Conservation (phyloP, 208 protist genomes). For the Crithidia acanthocephali region DNA sequence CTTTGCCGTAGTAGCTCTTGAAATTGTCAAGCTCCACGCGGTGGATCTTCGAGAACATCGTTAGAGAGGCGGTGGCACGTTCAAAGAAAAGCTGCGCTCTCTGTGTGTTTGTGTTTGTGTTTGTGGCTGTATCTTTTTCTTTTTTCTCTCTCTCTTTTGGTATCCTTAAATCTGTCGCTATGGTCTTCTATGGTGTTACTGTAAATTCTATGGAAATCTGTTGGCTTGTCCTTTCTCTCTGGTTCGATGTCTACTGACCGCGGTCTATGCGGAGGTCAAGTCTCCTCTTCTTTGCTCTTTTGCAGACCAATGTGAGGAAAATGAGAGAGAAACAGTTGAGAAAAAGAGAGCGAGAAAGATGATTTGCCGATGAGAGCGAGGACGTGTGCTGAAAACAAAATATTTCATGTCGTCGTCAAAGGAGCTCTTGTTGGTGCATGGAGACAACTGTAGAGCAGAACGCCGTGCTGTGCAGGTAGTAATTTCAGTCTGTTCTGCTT, state of each 20-base stretch:
- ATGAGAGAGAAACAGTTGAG: not conserved
- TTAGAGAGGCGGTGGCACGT: not conserved
- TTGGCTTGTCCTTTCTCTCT: not conserved
- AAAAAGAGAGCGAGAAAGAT: not conserved
- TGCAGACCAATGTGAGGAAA: conserved; percentile 1
- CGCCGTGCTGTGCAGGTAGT: too few relatives aligned
- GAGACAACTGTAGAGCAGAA: too few relatives aligned
- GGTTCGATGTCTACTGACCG: not conserved
- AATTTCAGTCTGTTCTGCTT: too few relatives aligned
- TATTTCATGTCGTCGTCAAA: too few relatives aligned
- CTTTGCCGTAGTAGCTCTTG: conserved; percentile 97
- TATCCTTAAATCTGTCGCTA: not conserved
- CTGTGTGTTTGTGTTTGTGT: too few relatives aligned
- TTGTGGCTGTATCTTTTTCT: too few relatives aligned
- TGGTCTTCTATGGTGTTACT: not conserved
- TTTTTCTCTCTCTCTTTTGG: too few relatives aligned
- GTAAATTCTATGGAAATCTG: not conserved
- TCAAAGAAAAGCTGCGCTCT: too few relatives aligned
- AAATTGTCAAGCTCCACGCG: conserved; percentile 98
- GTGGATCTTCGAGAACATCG: conserved; percentile 75
- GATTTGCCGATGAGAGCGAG: too few relatives aligned
- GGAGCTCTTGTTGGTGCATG: too few relatives aligned
- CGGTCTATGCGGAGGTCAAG: not conserved
- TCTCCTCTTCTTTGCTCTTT: not conserved
- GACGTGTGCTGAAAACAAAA: too few relatives aligned